Evolutionary conservation across 371 early-diverging fungal genomes (phyloP), one percentile per base, ranked within the genome.

Genomic region (Basidiobolus meristosporus): DNA sequence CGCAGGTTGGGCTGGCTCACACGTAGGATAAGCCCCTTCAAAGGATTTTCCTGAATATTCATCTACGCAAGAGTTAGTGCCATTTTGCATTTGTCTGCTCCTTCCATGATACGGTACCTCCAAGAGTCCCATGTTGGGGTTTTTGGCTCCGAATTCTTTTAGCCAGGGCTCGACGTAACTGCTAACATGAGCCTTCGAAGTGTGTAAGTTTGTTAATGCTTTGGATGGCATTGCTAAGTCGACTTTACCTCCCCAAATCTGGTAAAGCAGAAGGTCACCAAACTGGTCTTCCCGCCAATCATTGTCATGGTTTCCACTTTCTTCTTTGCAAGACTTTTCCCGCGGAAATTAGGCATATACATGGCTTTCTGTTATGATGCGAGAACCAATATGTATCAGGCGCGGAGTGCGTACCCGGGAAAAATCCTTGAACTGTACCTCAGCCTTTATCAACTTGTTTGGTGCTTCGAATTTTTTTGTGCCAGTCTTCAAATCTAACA

Each of bases 341-440:
- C 78, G 45, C 58, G 57, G 37, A 78, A 69, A 42, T 80, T 74
- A 10, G 82, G 78, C 61, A 85, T 71, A 41, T 65, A 63, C 0
- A 70, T 60, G 28, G 81, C 66, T 51, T 68, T 66, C 68, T 74
- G 51, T 20, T 26, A 20, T 11, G 19, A 2, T 18, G 9, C 9
- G 14, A 5, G 17, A 30, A 43, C 11, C 22, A 6, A 15, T 3
- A 2, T 37, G 1, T 14, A 26, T 1, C 3, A 11, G 43, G 4
- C 31, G 7, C 18, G 14, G 22, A 36, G 35, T 7, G 17, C 43
- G 35, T 7, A n/a, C 43, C 5, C 12, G 16, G 14, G 2, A 5
- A 15, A 21, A 28, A 12, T 17, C n/a, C 16, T 16, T 18, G 7
- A 15, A 1, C 14, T 18, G 5, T 52, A 67, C 68, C 40, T 64